phyloP scores from a whole-genome alignment of 257 asterid genomes.

The Marsdenia floribunda region DNA sequence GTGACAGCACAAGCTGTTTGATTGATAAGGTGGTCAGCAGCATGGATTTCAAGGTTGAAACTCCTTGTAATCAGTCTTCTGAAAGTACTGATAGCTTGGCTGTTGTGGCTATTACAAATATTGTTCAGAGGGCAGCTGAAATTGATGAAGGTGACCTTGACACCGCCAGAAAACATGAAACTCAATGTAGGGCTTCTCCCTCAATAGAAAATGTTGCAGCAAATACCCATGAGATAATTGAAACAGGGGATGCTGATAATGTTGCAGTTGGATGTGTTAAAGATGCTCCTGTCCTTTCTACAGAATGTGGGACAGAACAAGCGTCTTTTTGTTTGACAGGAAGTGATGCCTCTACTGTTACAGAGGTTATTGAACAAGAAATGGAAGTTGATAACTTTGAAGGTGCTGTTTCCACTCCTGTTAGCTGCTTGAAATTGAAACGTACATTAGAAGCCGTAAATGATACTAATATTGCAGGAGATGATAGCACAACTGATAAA shows the following conservation, averaged over 20 bases:
- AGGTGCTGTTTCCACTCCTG: conserved; percentile 8
- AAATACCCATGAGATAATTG: neutral
- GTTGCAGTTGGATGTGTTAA: neutral
- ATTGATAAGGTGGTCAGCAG: neutral
- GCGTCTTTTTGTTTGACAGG: neutral
- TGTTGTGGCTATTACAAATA: neutral
- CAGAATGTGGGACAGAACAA: conserved; percentile 3
- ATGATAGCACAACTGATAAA: neutral
- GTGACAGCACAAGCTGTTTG: neutral
- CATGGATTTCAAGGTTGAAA: conserved; percentile 7
- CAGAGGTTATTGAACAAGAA: conserved; percentile 2
- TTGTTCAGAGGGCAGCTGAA: neutral
- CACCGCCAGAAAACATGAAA: neutral
- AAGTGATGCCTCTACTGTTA: neutral
- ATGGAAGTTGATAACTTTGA: neutral
- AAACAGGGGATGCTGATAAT: neutral
- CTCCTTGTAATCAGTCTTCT: neutral
- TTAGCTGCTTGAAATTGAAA: neutral
- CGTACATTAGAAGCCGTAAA: neutral
- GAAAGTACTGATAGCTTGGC: neutral
- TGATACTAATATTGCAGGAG: neutral
- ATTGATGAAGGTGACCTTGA: neutral
- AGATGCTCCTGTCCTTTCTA: neutral
- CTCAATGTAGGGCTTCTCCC: neutral
- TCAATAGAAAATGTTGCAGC: neutral